Base-by-base conservation (phyloP, 768 basidiomycete genomes). In the Mycena vulgaris region DNA sequence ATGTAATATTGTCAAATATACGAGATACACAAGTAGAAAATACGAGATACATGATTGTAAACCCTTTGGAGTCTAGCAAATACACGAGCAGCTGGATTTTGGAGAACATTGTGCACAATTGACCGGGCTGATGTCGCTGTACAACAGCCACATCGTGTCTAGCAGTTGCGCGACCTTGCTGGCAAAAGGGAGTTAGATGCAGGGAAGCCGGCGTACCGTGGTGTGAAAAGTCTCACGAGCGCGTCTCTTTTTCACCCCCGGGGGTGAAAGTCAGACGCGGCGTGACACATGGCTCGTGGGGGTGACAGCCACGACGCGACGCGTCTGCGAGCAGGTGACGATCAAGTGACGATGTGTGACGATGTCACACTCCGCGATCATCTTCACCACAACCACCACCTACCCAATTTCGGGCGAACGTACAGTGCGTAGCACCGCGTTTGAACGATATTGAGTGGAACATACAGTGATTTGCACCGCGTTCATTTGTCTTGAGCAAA, bases 361-460 rank as follows among this genome's bases (percentile, higher is more conserved):
- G 51, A 68, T 61, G 66, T 61, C 49, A 61, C 59, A 37, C 61
- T 61, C 49, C 31, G 25, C 48, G 23, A 27, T 48, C 49, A 17
- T n/a, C 49, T 33, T 35, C 6, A 21, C n/a, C 33, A 8, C 6
- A n/a, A 40, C 27, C 42, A 53, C 58, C 40, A 61, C 51, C 51
- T 16, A 49, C 37, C 47, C 51, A 8, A 40, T 56, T 40, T 33
- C 39, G 57, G 30, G n/a, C n/a, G 35, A 60, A 67, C 66, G 58
- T 53, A 60, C 66, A 68, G 66, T 68, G 66, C 66, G 51, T 40
- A 57, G 61, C 68, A 69, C 68, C 48, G 35, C 61, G 53, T 63
- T 57, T 23, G 5, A 57, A 51, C 68, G 28, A 57, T 30, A 62
- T 49, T n/a, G 66, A 40, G 53, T 33, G 16, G 30, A 63, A 63